Percentiles rank a stretch among this genome's conserved stretches.
phyloP scores from a whole-genome alignment of 768 basidiomycete species.

The Flagelloscypha sp. region DNA sequence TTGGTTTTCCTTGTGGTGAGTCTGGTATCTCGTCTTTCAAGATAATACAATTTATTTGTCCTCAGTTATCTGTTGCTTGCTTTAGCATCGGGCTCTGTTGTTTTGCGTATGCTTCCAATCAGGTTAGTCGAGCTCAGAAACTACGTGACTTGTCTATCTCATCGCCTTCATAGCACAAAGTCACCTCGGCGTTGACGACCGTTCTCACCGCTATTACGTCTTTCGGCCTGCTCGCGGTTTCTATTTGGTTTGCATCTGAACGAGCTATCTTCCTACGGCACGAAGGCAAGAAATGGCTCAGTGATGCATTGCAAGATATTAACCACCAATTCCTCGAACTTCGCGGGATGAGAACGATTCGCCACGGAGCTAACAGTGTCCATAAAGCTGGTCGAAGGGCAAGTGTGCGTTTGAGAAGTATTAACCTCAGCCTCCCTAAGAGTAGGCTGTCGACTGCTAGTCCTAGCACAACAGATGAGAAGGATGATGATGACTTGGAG shows the following conservation, averaged over 20 bases:
- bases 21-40: too few species aligned
- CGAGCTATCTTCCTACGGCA: constrained; percentile 56
- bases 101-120: constrained; percentile 66
- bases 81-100: constrained; percentile 74
- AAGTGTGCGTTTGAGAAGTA: constrained; percentile 11
- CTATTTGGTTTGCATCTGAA: constrained; percentile 67
- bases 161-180: constrained; percentile 30
- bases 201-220: constrained; percentile 70
- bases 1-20: constrained; percentile 76
- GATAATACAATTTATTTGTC: too few species aligned
- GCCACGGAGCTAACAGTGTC: constrained; percentile 8
- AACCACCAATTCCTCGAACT: constrained; percentile 26
- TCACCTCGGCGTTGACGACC: constrained; percentile 66
- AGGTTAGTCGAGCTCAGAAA: constrained; percentile 32
- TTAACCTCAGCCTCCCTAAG: not conserved
- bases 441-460: not conserved
- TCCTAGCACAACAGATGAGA: not conserved
- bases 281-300: constrained; percentile 62
- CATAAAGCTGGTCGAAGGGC: constrained; percentile 11
- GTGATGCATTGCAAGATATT: constrained; percentile 46
- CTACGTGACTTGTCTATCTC: not conserved
- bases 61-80: constrained; percentile 77
- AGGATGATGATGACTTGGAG: constrained; percentile 19
- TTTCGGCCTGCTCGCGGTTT: constrained; percentile 63
- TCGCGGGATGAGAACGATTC: constrained; percentile 22